A percentile compares a stretch with the other conserved stretches of the same genome.
These are phyloP conservation scores for Willaertia magna DNA, from an alignment of 208 protist species.

Conservation along the genomic window DNA sequence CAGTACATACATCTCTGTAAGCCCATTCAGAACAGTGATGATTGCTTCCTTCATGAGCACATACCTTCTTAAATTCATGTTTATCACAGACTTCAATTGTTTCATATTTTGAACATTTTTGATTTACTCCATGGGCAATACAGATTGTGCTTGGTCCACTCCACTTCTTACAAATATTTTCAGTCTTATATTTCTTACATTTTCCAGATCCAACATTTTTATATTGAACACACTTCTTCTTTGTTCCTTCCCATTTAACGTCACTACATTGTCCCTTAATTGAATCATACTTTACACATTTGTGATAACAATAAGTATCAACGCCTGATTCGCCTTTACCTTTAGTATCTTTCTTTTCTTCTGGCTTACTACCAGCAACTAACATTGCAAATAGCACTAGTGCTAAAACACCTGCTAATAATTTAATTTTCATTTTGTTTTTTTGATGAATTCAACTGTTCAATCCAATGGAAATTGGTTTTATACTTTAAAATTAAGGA, in stretches of 20 bases:
- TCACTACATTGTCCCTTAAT: background rate
- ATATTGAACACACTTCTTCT: background rate
- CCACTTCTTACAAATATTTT: background rate
- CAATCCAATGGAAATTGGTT: too few species aligned
- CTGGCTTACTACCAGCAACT: too few species aligned
- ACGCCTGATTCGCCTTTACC: too few species aligned
- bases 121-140: background rate
- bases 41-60: background rate
- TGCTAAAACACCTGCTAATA: too few species aligned
- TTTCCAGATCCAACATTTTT: background rate
- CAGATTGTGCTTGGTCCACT: background rate
- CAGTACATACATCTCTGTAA: background rate
- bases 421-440: too few species aligned
- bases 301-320: background rate
- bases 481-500: too few species aligned
- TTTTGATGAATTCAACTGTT: too few species aligned
- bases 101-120: background rate
- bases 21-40: background rate
- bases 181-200: background rate
- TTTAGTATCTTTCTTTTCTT: too few species aligned
- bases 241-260: background rate
- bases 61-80: background rate
- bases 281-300: background rate
- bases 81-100: background rate
- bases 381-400: too few species aligned